Conservation (phyloP, 441 rosid species). For the Biscutella laevigata region DNA sequence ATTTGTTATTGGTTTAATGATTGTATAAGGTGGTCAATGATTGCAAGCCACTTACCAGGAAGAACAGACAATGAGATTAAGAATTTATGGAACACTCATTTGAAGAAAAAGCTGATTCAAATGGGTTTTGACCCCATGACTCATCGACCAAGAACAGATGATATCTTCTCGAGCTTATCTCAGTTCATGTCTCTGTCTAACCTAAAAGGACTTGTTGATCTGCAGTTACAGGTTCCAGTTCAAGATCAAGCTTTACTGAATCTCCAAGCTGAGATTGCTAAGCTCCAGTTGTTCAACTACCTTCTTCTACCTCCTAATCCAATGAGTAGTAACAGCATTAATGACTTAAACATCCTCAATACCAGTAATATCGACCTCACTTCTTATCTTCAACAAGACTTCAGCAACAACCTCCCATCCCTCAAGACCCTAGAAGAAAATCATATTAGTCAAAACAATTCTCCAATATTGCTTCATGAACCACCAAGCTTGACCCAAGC, state of each 20-base stretch:
- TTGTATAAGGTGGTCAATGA: constrained; percentile 49
- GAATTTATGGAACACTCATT: constrained; percentile 59
- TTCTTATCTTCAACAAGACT: constrained; percentile 35
- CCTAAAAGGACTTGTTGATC: constrained; percentile 43
- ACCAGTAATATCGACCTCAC: constrained; percentile 4
- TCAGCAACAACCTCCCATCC: constrained; percentile 41
- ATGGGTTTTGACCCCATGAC: constrained; percentile 65
- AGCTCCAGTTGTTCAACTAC: constrained; percentile 41
- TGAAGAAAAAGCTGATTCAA: constrained; percentile 54
- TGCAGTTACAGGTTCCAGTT: constrained; percentile 28
- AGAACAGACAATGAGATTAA: no score
- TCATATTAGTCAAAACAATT: constrained; percentile 29
- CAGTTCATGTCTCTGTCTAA: constrained; percentile 61
- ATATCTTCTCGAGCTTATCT: constrained; percentile 50
- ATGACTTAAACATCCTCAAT: constrained; percentile 34
- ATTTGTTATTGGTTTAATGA: background rate
- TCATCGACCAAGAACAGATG: constrained; percentile 42
- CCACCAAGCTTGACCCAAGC: constrained; percentile 33
- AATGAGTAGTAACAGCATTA: constrained; percentile 11
- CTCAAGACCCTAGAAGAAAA: constrained; percentile 34
- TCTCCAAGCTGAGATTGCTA: constrained; percentile 50
- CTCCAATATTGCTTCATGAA: constrained; percentile 37
- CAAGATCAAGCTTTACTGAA: constrained; percentile 24
- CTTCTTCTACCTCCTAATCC: constrained; percentile 44
- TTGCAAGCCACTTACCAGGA: constrained; percentile 49